A percentile compares a stretch with the other conserved stretches of the same genome.
Evolutionary conservation across 495 filamentous ascomycete genomes (phyloP).

Genomic region (Tuber melanosporum): DNA sequence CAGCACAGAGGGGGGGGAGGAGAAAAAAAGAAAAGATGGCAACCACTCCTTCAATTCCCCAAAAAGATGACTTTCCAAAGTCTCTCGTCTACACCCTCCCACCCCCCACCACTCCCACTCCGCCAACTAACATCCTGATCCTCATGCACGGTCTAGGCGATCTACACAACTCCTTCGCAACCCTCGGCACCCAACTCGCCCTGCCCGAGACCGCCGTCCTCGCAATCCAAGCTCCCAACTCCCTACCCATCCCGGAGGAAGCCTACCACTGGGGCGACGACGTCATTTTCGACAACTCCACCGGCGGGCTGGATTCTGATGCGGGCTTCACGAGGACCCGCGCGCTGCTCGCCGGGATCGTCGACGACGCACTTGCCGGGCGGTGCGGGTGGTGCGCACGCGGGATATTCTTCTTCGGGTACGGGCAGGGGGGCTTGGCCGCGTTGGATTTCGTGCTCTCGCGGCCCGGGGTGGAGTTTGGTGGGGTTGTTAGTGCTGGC

Average conservation of each 20-base stretch:
- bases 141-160: conserved; percentile 91
- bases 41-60: conserved; percentile 14
- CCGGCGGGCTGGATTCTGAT: conserved; percentile 67
- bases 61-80: conserved; percentile 11
- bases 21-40: background rate
- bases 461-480: conserved; percentile 40
- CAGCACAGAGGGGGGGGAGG: background rate
- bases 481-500: conserved; percentile 72
- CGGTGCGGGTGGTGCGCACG: conserved; percentile 64
- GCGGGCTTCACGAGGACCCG: conserved; percentile 61
- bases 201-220: conserved; percentile 76
- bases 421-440: conserved; percentile 79
- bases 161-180: conserved; percentile 59
- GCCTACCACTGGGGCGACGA: conserved; percentile 96
- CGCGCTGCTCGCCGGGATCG: conserved; percentile 49
- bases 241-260: conserved; percentile 64
- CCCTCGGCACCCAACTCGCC: conserved; percentile 63
- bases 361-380: conserved; percentile 55
- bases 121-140: conserved; percentile 65
- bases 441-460: conserved; percentile 53
- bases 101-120: conserved; percentile 45
- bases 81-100: conserved; percentile 15
- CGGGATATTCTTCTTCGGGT: conserved; percentile 74
- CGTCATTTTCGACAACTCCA: conserved; percentile 56
- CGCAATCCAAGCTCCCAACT: conserved; percentile 64